phyloP scores from a whole-genome alignment of 1,284 basidiomycete genomes.

The Leccinum insolens region DNA sequence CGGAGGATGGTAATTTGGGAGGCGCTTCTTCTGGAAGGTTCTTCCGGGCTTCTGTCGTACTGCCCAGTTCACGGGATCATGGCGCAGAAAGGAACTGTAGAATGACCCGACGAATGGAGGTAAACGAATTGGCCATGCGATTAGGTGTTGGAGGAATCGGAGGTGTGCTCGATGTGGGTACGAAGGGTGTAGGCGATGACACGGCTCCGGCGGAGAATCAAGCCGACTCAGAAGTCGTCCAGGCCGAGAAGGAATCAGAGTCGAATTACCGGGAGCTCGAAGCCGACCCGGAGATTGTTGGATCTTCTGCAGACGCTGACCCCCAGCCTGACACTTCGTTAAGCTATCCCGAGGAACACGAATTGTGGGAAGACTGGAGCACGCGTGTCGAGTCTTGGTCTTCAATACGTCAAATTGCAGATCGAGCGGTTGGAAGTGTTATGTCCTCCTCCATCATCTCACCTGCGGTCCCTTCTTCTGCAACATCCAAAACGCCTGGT shows the following conservation, averaged over 20 bases:
- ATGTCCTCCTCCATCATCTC: slow-evolving; percentile 44
- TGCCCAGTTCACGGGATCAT: slow-evolving; percentile 65
- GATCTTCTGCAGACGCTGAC: slow-evolving; percentile 19
- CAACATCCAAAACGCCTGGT: slow-evolving; percentile 33
- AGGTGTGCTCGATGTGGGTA: slow-evolving; percentile 55
- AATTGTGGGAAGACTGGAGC: slow-evolving; percentile 78
- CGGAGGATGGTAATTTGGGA: slow-evolving; percentile 26
- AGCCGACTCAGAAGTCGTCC: slow-evolving; percentile 8
- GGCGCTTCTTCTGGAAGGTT: slow-evolving; percentile 41
- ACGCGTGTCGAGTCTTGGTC: slow-evolving; percentile 66
- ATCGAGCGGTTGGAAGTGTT: slow-evolving; percentile 69
- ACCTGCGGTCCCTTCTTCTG: slow-evolving; percentile 12
- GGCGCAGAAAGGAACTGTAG: slow-evolving; percentile 60
- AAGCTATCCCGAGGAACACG: slow-evolving; percentile 29
- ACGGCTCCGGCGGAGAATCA: slow-evolving; percentile 14
- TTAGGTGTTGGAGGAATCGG: slow-evolving; percentile 80
- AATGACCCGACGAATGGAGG: slow-evolving; percentile 64
- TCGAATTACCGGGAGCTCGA: slow-evolving; percentile 21
- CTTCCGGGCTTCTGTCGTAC: slow-evolving; percentile 73
- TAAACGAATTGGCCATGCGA: slow-evolving; percentile 78
- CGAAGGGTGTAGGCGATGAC: slow-evolving; percentile 8
- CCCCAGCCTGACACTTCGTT: slow-evolving; percentile 3
- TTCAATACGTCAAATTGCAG: slow-evolving; percentile 69
- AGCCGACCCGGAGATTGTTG: slow-evolving; percentile 17
- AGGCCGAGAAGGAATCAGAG: slow-evolving; percentile 7